Evolutionary conservation across 108 stramenopile species (phyloP).

Genomic region (Stephanodiscus minutulus): DNA sequence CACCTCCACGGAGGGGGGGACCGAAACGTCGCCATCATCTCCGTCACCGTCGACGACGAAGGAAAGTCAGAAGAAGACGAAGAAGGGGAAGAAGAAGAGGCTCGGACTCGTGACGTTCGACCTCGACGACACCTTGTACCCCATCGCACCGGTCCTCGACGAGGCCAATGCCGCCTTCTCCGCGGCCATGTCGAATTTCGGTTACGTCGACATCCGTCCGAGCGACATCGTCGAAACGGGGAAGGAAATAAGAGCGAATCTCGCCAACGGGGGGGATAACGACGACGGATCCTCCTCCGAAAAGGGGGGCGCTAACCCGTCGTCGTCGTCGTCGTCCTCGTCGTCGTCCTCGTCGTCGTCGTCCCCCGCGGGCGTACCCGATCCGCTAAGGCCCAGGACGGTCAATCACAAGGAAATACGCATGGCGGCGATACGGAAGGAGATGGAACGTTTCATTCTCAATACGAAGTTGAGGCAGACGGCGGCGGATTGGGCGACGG

Average conservation of each 20-base stretch:
- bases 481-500: constrained; percentile 89
- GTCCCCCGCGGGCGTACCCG: constrained; percentile 5
- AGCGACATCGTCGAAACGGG: constrained; percentile 77
- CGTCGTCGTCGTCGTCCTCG: constrained; percentile 18
- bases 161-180: constrained; percentile 84
- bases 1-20: constrained; percentile 35
- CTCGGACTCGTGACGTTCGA: constrained; percentile 80
- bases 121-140: constrained; percentile 83
- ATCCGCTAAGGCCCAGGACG: constrained; percentile 41
- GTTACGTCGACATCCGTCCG: constrained; percentile 65
- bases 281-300: neutral
- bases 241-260: constrained; percentile 64
- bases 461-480: constrained; percentile 71
- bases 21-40: constrained; percentile 19
- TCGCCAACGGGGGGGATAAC: constrained; percentile 53
- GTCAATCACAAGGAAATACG: constrained; percentile 83
- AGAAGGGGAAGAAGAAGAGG: constrained; percentile 26
- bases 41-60: constrained; percentile 4
- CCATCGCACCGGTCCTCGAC: constrained; percentile 60
- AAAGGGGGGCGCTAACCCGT: too few species aligned
- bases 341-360: constrained; percentile 3
- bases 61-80: constrained; percentile 19
- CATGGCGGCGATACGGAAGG: constrained; percentile 77
- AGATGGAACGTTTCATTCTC: constrained; percentile 81
- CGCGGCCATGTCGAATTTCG: constrained; percentile 76